A percentile compares a stretch with the other conserved stretches of the same genome.
Conservation (phyloP, 257 asterid species). For the Nicotiana tomentosiformis region DNA sequence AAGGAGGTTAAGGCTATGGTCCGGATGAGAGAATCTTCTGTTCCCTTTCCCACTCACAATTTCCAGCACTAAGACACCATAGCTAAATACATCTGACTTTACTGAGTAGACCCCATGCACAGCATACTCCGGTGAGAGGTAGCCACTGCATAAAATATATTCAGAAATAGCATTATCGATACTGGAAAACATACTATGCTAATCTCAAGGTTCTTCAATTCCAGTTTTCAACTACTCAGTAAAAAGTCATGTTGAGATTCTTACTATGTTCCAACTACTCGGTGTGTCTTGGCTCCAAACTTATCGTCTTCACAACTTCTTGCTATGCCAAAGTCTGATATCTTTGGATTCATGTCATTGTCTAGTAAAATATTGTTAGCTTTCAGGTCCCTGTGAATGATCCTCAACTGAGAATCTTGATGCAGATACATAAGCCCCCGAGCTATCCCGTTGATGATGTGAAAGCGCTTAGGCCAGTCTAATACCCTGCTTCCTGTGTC, state of each 20-base stretch:
- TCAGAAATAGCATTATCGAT: background rate
- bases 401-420: constrained; percentile 34
- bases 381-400: constrained; percentile 32
- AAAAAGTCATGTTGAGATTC: constrained; percentile 7
- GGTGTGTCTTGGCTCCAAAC: constrained; percentile 30
- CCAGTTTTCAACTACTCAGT: background rate
- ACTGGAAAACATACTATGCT: background rate
- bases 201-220: background rate
- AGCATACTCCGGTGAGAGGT: constrained; percentile 34
- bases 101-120: constrained; percentile 28
- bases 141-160: constrained; percentile 20
- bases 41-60: constrained; percentile 24
- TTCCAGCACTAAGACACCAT: constrained; percentile 28
- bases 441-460: constrained; percentile 31
- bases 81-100: constrained; percentile 33
- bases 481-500: constrained; percentile 1
- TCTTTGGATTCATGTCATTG: constrained; percentile 32
- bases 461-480: constrained; percentile 27
- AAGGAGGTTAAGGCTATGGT: constrained; percentile 25
- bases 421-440: constrained; percentile 33
- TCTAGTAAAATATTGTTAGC: constrained; percentile 30
- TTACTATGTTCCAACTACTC: constrained; percentile 36
- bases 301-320: constrained; percentile 27
- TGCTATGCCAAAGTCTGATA: constrained; percentile 33
- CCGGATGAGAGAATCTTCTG: constrained; percentile 18